phyloP scores from a whole-genome alignment of 495 filamentous ascomycete species.

The Aspergillus heteromorphus region DNA sequence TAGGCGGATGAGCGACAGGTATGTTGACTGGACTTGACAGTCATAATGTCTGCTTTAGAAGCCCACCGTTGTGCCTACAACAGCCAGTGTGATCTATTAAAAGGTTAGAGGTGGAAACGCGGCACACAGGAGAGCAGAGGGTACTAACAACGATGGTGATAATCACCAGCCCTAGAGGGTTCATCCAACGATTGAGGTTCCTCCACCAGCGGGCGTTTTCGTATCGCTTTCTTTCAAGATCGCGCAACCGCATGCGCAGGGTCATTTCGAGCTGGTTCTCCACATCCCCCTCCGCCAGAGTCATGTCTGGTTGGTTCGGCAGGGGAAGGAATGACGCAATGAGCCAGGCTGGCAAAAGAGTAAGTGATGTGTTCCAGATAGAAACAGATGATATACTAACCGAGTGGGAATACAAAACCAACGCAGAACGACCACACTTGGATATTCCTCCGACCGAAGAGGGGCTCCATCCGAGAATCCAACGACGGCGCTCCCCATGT shows the following conservation, averaged over 20 bases:
- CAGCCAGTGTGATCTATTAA: constrained; percentile 50
- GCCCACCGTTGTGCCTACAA: constrained; percentile 48
- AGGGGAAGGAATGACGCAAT: constrained; percentile 77
- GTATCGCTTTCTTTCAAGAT: constrained; percentile 58
- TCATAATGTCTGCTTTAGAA: constrained; percentile 22
- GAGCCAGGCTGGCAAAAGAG: constrained; percentile 62
- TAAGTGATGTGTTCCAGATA: constrained; percentile 1
- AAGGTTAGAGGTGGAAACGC: constrained; percentile 10
- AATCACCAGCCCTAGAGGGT: constrained; percentile 68
- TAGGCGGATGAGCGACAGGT: neutral
- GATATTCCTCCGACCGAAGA: constrained; percentile 64
- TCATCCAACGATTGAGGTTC: constrained; percentile 83
- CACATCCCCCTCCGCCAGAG: constrained; percentile 21
- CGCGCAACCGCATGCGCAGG: constrained; percentile 38
- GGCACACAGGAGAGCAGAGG: neutral
- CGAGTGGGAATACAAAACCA: constrained; percentile 81
- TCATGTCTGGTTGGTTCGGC: constrained; percentile 48
- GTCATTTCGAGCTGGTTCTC: constrained; percentile 37
- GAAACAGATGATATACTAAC: no score
- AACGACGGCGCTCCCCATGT: constrained; percentile 67
- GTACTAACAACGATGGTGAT: constrained; percentile 66
- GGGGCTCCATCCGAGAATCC: constrained; percentile 51
- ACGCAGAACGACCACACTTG: constrained; percentile 85
- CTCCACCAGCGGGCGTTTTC: constrained; percentile 92
- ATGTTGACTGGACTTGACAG: neutral